phyloP scores from a whole-genome alignment of 257 asterid species.

The Gentiana dahurica region DNA sequence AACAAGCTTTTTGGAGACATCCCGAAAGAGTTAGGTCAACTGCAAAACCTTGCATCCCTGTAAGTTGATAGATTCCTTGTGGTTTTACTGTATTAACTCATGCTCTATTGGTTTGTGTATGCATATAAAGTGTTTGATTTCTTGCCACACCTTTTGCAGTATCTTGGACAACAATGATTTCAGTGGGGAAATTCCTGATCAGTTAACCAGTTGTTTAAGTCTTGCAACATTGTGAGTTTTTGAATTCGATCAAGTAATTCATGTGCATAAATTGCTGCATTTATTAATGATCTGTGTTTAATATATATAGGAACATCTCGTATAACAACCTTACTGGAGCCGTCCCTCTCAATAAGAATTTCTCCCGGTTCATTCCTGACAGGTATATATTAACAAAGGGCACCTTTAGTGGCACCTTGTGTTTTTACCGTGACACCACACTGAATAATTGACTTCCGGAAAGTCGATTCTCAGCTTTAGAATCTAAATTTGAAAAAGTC shows the following conservation, averaged over 20 bases:
- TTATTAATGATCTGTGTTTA: slow-evolving; percentile 10
- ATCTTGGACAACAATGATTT: slow-evolving; percentile 54
- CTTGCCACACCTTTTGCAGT: slow-evolving; percentile 31
- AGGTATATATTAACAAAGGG: slow-evolving; percentile 31
- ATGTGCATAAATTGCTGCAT: slow-evolving; percentile 2
- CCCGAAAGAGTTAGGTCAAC: slow-evolving; percentile 82
- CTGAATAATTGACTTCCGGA: no score
- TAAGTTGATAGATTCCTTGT: slow-evolving; percentile 11
- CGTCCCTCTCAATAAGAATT: slow-evolving; percentile 62
- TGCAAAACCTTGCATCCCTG: slow-evolving; percentile 81
- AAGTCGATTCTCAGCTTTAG: no score
- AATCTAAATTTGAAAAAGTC: no score
- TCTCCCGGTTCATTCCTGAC: slow-evolving; percentile 73
- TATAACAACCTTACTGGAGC: slow-evolving; percentile 77
- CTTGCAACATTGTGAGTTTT: slow-evolving; percentile 63
- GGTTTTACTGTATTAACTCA: no score
- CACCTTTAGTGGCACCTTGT: no score
- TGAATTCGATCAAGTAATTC: background rate
- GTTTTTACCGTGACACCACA: no score
- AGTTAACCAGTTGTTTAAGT: slow-evolving; percentile 72
- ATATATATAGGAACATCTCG: slow-evolving; percentile 53
- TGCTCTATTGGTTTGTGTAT: no score
- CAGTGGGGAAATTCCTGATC: slow-evolving; percentile 72
- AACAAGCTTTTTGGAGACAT: slow-evolving; percentile 57
- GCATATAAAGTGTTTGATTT: background rate